phyloP scores from a whole-genome alignment of 2,329 filamentous ascomycete genomes.

The Cryoendolithus antarcticus region DNA sequence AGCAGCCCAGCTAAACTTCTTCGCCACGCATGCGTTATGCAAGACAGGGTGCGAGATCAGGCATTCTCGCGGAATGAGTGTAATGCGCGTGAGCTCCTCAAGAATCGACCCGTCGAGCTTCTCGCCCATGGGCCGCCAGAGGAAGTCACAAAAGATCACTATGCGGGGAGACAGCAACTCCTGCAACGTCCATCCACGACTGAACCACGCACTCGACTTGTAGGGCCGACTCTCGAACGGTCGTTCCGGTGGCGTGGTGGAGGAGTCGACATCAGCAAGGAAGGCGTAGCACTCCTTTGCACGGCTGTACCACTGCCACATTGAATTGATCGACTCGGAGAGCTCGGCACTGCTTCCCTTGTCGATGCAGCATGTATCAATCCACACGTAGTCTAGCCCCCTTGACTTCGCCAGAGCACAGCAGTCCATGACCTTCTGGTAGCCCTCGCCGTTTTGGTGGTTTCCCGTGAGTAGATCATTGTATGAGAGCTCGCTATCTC shows the following conservation, averaged over 20 bases:
- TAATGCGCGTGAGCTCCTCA: slow-evolving; percentile 8
- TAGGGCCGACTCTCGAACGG: neutral
- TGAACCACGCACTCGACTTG: slow-evolving; percentile 2
- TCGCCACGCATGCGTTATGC: neutral
- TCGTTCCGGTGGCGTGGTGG: neutral
- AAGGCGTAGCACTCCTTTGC: slow-evolving; percentile 9
- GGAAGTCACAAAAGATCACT: neutral
- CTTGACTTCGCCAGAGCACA: slow-evolving; percentile 11
- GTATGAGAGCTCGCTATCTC: neutral
- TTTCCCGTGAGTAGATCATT: slow-evolving; percentile 4
- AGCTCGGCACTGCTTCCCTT: slow-evolving; percentile 2
- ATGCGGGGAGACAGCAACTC: slow-evolving; percentile 1
- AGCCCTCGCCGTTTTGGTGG: neutral
- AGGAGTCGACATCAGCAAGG: slow-evolving; percentile 6
- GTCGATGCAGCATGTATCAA: slow-evolving; percentile 7
- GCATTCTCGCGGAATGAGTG: no score
- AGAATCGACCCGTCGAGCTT: slow-evolving; percentile 6
- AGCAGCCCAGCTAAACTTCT: slow-evolving; percentile 10
- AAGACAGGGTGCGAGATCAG: no score
- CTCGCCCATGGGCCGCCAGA: slow-evolving; percentile 1
- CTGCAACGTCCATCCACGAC: slow-evolving; percentile 5
- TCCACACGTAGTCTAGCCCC: slow-evolving; percentile 7
- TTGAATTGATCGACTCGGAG: slow-evolving; percentile 5
- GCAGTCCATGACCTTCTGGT: neutral
- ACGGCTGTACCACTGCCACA: slow-evolving; percentile 3